Base-by-base conservation (phyloP, 495 filamentous ascomycete species). In the Elasticomyces elasticus region DNA sequence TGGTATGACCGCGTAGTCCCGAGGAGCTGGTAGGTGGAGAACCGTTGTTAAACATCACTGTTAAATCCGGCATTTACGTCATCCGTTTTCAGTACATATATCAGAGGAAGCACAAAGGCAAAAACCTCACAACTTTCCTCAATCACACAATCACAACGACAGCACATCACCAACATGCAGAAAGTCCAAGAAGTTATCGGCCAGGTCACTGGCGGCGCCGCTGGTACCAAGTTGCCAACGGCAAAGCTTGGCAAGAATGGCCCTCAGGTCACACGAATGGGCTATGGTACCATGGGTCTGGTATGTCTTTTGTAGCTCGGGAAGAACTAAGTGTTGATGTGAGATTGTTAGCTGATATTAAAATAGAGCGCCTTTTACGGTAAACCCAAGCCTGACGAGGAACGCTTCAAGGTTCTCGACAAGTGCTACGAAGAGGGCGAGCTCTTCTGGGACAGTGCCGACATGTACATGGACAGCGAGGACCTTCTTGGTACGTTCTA, bases 241-340 rank as follows among this genome's bases (percentile, higher is more conserved):
- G 52, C 52, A 15, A 47, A 48, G 35, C 45, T 49, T 6, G 42
- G 37, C 10, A 51, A 51, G n/a, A 28, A 76, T 67, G 78, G 79
- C 17, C 50, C 49, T 37, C 22, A 56, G 47, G 51, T 82, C 4
- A 69, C 80, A 1, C 62, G 72, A 13, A 42, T 80, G 0, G 80
- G 80, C 30, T 71, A 75, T 20, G 79, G 79, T 1, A 62, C 75
- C 15, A 79, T 81, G 77, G 72, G 72, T 11, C 20, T 79, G 52
- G 69, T 70, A 38, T 10, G 45, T 10, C 9, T 31, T 12, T 44
- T 48, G 17, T 4, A 6, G 2, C 42, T 26, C 5, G 2, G 6
- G 11, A 22, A 23, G 2, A 20, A 24, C 6, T 12, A 48, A 1
- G 25, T 13, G 23, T 13, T 47, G 12, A n/a, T 9, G 28, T 17